These are phyloP conservation scores for Dimargaris xerosporica DNA, from an alignment of 192 early-diverging fungal species.

Conservation along the genomic window DNA sequence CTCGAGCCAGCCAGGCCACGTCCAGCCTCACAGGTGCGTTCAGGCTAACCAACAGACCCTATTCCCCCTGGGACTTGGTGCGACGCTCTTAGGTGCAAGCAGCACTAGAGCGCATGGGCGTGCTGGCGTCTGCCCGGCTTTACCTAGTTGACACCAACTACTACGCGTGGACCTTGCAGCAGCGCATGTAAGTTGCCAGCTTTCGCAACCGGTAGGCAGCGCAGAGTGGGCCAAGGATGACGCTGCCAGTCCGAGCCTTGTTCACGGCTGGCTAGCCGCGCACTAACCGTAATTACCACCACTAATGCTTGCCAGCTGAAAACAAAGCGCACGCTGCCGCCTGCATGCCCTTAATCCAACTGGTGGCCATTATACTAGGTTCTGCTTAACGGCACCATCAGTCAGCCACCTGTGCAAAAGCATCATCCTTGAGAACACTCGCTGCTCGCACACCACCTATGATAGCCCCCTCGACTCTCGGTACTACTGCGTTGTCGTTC, in stretches of 20 bases:
- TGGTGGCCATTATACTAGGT: slow-evolving; percentile 13
- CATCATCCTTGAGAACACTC: slow-evolving; percentile 80
- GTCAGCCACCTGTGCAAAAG: slow-evolving; percentile 76
- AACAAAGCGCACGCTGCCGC: background rate
- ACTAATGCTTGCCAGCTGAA: background rate
- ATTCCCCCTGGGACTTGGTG: background rate
- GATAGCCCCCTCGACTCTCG: slow-evolving; percentile 32
- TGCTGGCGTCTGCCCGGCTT: slow-evolving; percentile 30
- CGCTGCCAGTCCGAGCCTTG: background rate
- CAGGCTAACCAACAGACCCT: too few relatives aligned
- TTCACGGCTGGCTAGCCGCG: background rate
- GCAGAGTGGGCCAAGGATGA: background rate
- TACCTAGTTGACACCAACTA: slow-evolving; percentile 60
- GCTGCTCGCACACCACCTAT: slow-evolving; percentile 33
- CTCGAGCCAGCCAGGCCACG: too few relatives aligned
- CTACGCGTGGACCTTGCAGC: slow-evolving; percentile 59
- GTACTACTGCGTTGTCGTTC: slow-evolving; percentile 54
- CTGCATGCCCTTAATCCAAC: background rate
- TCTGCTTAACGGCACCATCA: slow-evolving; percentile 48
- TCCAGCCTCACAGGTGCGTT: too few relatives aligned
- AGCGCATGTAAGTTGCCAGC: background rate
- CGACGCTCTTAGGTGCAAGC: slow-evolving; percentile 1
- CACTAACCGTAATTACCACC: background rate
- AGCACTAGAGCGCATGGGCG: slow-evolving; percentile 9
- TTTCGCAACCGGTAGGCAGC: background rate